Base-by-base conservation (phyloP, 306 rosid species). In the Cucumis cinereus region DNA sequence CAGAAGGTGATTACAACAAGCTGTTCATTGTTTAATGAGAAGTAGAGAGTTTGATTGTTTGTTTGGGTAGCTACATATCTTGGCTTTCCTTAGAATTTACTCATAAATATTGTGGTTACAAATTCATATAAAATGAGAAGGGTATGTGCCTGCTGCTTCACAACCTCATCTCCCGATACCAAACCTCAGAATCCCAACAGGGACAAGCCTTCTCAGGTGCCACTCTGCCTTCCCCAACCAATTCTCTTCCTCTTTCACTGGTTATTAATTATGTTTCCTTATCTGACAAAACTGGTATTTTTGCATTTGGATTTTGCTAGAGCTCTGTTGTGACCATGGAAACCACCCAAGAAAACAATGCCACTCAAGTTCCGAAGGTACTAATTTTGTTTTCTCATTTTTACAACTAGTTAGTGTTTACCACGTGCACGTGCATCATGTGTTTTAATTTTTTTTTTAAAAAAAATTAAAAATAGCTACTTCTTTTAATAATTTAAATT, bases 21-120 rank as follows among this genome's bases (percentile, higher is more conserved):
- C 58, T 33, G 67, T 57, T 82, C 55, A 75, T 33, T 13, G 53
- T 59, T 59, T 76, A 38, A 15, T 26, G 74, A 69, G 78, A 60
- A 56, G 69, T 45, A 40, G 57, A 73, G 81, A 81, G n/a, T 55
- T 38, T 52, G 58, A 80, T 80, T 77, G 77, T 77, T 84, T 80
- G 78, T 86, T 83, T 74, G 60, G 86, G 0, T 40, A 6, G 86
- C n/a, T n/a, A 54, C 77, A 36, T 77, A 85, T 49, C 19, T 84
- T 86, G 69, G 79, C 28, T 20, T 60, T 86, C 84, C 95, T 59
- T 90, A 77, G 87, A 84, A 82, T 86, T 85, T 84, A 93, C 95
- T 88, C 82, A 4, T 83, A 84, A 88, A 72, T 86, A n/a, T n/a
- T n/a, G 73, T 82, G 74, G 64, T 66, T 61, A 38, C 45, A 24